These are phyloP conservation scores for Pelargonium citronellum DNA, from an alignment of 441 rosid genomes.

Conservation along the genomic window DNA sequence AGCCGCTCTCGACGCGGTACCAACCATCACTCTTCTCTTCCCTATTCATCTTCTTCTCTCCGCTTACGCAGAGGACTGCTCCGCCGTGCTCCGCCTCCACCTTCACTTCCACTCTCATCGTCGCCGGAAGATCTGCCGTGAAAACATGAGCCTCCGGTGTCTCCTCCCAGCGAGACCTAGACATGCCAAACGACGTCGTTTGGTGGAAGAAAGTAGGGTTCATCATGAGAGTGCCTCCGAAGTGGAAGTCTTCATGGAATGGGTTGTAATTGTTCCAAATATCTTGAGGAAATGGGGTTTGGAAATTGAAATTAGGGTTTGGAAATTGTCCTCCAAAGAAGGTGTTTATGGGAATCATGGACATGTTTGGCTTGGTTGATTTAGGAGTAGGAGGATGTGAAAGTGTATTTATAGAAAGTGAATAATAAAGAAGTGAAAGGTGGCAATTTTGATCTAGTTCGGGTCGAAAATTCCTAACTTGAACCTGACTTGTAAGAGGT, in stretches of 20 bases:
- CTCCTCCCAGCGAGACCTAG: slow-evolving; percentile 31
- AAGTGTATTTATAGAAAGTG: no score
- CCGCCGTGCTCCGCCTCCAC: slow-evolving; percentile 31
- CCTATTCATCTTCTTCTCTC: slow-evolving; percentile 29
- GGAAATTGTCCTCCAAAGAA: no score
- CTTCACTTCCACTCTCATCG: slow-evolving; percentile 33
- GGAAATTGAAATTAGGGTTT: background rate
- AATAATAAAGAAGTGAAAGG: no score
- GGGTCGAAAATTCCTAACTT: no score
- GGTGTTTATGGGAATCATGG: no score
- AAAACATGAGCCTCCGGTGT: slow-evolving; percentile 31
- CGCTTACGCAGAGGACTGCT: slow-evolving; percentile 26
- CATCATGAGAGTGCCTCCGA: background rate
- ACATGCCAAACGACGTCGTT: slow-evolving; percentile 5
- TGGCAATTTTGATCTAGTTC: no score
- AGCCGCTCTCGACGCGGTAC: slow-evolving; percentile 27
- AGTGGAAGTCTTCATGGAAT: background rate
- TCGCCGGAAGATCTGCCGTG: slow-evolving; percentile 30
- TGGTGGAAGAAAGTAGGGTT: slow-evolving; percentile 8
- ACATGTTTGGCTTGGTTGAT: no score
- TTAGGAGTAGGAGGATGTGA: no score
- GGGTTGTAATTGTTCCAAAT: background rate
- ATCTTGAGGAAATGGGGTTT: background rate
- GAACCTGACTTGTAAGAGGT: no score
- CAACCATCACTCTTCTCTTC: slow-evolving; percentile 24